phyloP scores from a whole-genome alignment of 75 land plant genomes.

The Isoetes taiwanensis region DNA sequence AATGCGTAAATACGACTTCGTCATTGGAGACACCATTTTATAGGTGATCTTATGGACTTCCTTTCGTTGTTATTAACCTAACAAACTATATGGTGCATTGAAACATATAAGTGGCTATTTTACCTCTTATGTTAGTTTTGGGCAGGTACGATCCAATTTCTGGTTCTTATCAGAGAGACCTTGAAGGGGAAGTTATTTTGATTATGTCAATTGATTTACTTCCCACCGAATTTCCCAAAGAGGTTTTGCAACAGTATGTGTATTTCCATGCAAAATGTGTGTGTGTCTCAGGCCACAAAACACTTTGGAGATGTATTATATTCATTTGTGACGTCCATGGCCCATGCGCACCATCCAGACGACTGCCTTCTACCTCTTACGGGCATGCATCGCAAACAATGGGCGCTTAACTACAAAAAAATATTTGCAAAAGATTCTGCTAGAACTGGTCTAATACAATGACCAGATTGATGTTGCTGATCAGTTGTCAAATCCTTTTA shows the following conservation, averaged over 20 bases:
- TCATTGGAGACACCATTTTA: constrained; percentile 71
- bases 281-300: constrained; percentile 89
- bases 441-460: no score
- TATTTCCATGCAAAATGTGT: no score
- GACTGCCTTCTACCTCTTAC: constrained; percentile 46
- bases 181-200: constrained; percentile 75
- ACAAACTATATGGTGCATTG: no score
- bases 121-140: no score
- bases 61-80: no score
- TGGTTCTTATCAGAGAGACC: constrained; percentile 46
- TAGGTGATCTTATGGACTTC: no score
- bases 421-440: no score
- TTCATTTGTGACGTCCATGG: constrained; percentile 57
- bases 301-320: constrained; percentile 90
- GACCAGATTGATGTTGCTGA: no score
- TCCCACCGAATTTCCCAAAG: constrained; percentile 93
- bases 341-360: constrained; percentile 29
- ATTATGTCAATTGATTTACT: constrained; percentile 80
- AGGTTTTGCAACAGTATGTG: no score
- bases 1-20: constrained; percentile 63
- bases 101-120: no score
- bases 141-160: constrained; percentile 65
- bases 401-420: constrained; percentile 61
- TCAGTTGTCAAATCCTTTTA: no score
- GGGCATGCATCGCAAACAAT: constrained; percentile 77